Evolutionary conservation across 768 basidiomycete genomes (phyloP).

Genomic region (Kockovaella imperatae): DNA sequence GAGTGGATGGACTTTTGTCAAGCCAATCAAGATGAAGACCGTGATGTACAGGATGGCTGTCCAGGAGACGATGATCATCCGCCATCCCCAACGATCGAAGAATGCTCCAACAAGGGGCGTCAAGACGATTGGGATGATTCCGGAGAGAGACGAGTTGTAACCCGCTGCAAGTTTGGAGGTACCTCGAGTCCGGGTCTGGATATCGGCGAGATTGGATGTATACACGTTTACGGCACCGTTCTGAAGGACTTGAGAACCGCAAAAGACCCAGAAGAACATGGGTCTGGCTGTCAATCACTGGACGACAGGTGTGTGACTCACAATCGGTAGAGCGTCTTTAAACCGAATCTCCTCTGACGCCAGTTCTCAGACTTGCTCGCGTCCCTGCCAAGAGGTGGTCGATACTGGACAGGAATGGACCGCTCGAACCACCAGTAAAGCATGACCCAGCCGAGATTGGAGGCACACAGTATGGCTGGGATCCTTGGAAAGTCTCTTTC

Average conservation of each 20-base stretch:
- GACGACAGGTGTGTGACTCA: constrained; percentile 4
- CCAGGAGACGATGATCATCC: constrained; percentile 30
- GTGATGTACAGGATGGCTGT: constrained; percentile 38
- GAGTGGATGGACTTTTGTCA: constrained; percentile 38
- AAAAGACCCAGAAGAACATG: constrained; percentile 37
- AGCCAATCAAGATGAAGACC: constrained; percentile 36
- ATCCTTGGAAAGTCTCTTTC: constrained; percentile 16
- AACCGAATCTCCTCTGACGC: constrained; percentile 11
- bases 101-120: constrained; percentile 37
- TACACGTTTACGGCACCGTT: constrained; percentile 33
- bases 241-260: constrained; percentile 35
- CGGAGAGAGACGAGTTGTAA: constrained; percentile 38
- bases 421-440: constrained; percentile 35
- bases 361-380: constrained; percentile 15
- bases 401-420: constrained; percentile 24
- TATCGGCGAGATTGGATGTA: constrained; percentile 40
- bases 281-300: constrained; percentile 11
- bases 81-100: constrained; percentile 38
- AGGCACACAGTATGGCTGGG: constrained; percentile 29
- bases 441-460: constrained; percentile 27
- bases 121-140: constrained; percentile 40
- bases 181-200: constrained; percentile 34
- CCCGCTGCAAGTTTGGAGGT: constrained; percentile 39
- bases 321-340: constrained; percentile 14
- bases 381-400: constrained; percentile 23